Evolutionary conservation across 768 basidiomycete species (phyloP).

Genomic region (Serpula lacrymans): DNA sequence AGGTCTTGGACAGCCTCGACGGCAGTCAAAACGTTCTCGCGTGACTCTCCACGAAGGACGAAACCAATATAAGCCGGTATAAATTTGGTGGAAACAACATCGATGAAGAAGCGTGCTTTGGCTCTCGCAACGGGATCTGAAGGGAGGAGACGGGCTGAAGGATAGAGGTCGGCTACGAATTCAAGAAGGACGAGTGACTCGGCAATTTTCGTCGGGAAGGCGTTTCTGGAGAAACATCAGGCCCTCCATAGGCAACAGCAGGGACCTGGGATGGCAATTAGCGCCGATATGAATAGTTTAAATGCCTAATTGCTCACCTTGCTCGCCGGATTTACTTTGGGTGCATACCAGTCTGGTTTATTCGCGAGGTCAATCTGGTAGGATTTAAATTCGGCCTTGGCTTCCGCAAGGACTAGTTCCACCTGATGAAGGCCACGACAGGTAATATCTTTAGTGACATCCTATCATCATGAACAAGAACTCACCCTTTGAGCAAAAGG

Average conservation of each 20-base stretch:
- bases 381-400: slow-evolving; percentile 41
- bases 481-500: slow-evolving; percentile 52
- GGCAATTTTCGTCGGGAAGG: slow-evolving; percentile 57
- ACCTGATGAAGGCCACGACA: slow-evolving; percentile 27
- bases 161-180: slow-evolving; percentile 57
- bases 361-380: slow-evolving; percentile 55
- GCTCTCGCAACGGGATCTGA: slow-evolving; percentile 51
- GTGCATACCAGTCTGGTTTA: slow-evolving; percentile 64
- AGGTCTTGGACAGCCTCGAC: slow-evolving; percentile 46
- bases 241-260: slow-evolving; percentile 56
- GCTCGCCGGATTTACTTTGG: slow-evolving; percentile 57
- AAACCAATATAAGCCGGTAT: slow-evolving; percentile 33
- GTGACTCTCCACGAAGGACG: slow-evolving; percentile 33
- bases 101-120: slow-evolving; percentile 57
- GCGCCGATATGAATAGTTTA: too few species aligned
- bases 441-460: background rate
- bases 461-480: background rate
- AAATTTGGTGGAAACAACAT: slow-evolving; percentile 44
- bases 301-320: slow-evolving; percentile 43
- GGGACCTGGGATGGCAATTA: slow-evolving; percentile 48
- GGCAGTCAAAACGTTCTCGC: slow-evolving; percentile 35
- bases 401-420: slow-evolving; percentile 53
- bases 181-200: slow-evolving; percentile 64
- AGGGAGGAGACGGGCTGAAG: slow-evolving; percentile 44
- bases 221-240: slow-evolving; percentile 44